These are phyloP conservation scores for Cutaneotrichosporon sp. DNA, from an alignment of 1,284 basidiomycete species.

Conservation along the genomic window DNA sequence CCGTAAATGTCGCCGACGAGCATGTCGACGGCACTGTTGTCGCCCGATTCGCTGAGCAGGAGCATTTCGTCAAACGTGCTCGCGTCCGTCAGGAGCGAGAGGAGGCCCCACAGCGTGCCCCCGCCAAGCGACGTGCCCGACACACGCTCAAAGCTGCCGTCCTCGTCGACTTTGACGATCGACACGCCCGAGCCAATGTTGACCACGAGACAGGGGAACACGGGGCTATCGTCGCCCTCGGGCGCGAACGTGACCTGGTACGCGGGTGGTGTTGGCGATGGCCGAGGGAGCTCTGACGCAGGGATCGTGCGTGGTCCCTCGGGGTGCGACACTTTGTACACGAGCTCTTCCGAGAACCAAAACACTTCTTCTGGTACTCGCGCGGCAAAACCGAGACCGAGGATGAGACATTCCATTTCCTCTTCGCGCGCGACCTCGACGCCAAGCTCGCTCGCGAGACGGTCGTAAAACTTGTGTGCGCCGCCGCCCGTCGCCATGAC, in stretches of 20 bases:
- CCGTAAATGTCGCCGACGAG: conserved; percentile 99
- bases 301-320: conserved; percentile 22
- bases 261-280: conserved; percentile 84
- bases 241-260: conserved; percentile 80
- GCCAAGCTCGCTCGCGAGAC: conserved; percentile 67
- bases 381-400: conserved; percentile 90
- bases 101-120: conserved; percentile 97
- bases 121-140: conserved; percentile 96
- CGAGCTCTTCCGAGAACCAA: conserved; percentile 96
- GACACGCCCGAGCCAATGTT: conserved; percentile 55
- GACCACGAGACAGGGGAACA: conserved; percentile 92
- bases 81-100: conserved; percentile 93
- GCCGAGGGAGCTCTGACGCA: conserved; percentile 63
- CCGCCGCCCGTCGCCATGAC: conserved; percentile 98
- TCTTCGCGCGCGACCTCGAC: conserved; percentile 88
- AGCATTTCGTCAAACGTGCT: conserved; percentile 95
- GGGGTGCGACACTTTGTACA: conserved; percentile 73
- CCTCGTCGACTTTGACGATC: conserved; percentile 58
- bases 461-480: conserved; percentile 86
- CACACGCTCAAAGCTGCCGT: conserved; percentile 91
- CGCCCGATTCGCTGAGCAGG: conserved; percentile 82
- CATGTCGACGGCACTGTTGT: conserved; percentile 96
- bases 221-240: conserved; percentile 57
- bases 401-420: conserved; percentile 98
- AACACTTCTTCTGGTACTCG: conserved; percentile 97